Percentiles rank a stretch among this genome's conserved stretches.
Evolutionary conservation across 345 rosid species (phyloP).

Genomic region (Cochlearia excelsa): DNA sequence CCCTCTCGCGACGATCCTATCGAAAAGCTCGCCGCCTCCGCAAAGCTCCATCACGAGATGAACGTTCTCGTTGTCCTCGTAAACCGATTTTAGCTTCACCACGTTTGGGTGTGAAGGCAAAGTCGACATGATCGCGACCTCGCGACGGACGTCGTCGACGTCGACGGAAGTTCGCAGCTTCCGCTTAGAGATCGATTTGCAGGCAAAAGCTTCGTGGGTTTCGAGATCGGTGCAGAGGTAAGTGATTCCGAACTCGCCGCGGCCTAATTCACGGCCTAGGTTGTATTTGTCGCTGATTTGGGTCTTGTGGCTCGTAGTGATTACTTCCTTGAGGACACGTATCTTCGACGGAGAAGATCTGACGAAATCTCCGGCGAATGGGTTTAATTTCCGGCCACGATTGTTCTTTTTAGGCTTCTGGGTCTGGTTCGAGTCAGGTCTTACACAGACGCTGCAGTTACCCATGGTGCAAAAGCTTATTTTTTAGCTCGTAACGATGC

Average conservation of each 20-base stretch:
- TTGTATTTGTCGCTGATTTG: slow-evolving; percentile 82
- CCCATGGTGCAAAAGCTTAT: slow-evolving; percentile 51
- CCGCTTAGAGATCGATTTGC: slow-evolving; percentile 86
- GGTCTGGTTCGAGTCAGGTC: slow-evolving; percentile 46
- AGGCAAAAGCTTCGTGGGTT: slow-evolving; percentile 63
- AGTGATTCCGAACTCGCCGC: slow-evolving; percentile 95
- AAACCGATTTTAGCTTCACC: slow-evolving; percentile 88
- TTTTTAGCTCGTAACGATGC: neutral
- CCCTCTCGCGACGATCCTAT: slow-evolving; percentile 92
- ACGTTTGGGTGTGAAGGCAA: slow-evolving; percentile 80
- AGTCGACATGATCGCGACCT: slow-evolving; percentile 87
- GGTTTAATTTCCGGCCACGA: slow-evolving; percentile 51
- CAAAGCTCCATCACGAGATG: slow-evolving; percentile 96
- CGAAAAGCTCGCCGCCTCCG: slow-evolving; percentile 94
- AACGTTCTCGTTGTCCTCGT: slow-evolving; percentile 85
- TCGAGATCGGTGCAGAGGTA: slow-evolving; percentile 88
- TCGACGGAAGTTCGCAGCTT: slow-evolving; percentile 87
- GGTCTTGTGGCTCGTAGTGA: slow-evolving; percentile 56
- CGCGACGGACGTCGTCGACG: slow-evolving; percentile 87
- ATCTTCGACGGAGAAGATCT: slow-evolving; percentile 49
- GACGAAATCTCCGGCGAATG: slow-evolving; percentile 44
- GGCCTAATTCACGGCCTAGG: slow-evolving; percentile 81
- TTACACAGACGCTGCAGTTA: slow-evolving; percentile 84
- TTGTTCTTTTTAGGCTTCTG: slow-evolving; percentile 37
- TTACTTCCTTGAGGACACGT: slow-evolving; percentile 71